These are phyloP conservation scores for Vigna unguiculata DNA, from an alignment of 306 rosid species.

Conservation along the genomic window DNA sequence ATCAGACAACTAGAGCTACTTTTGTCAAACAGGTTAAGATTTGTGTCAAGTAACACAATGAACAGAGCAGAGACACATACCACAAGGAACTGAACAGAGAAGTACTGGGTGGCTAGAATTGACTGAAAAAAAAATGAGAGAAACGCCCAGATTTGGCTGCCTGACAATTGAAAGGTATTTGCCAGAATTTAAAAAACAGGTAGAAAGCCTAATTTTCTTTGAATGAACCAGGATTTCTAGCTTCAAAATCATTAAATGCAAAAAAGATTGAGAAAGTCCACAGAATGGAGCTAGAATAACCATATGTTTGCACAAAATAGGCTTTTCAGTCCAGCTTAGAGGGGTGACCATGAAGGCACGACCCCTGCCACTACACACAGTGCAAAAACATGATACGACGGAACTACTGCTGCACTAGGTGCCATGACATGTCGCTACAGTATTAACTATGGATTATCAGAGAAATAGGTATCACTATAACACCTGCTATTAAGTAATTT, in stretches of 20 bases:
- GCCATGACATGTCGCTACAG: neutral
- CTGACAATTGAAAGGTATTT: too few species aligned
- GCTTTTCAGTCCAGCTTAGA: neutral
- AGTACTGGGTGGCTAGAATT: neutral
- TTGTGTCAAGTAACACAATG: neutral
- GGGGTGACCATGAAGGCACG: too few species aligned
- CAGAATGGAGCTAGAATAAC: neutral
- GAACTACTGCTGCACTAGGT: neutral
- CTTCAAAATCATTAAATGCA: neutral
- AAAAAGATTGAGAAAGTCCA: neutral
- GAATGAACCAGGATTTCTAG: neutral
- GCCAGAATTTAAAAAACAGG: neutral
- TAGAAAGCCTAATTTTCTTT: neutral
- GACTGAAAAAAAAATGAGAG: neutral
- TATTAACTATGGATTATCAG: neutral
- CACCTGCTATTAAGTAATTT: neutral
- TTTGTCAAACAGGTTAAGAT: conserved; percentile 3
- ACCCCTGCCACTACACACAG: neutral
- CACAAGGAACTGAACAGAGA: neutral
- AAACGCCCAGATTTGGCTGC: neutral
- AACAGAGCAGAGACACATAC: neutral
- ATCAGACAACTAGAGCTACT: neutral
- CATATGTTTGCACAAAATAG: neutral
- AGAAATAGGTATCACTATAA: neutral
- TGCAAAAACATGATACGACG: neutral